Base-by-base conservation (phyloP, 2,329 filamentous ascomycete species). In the Colletotrichum neosansevieriae region DNA sequence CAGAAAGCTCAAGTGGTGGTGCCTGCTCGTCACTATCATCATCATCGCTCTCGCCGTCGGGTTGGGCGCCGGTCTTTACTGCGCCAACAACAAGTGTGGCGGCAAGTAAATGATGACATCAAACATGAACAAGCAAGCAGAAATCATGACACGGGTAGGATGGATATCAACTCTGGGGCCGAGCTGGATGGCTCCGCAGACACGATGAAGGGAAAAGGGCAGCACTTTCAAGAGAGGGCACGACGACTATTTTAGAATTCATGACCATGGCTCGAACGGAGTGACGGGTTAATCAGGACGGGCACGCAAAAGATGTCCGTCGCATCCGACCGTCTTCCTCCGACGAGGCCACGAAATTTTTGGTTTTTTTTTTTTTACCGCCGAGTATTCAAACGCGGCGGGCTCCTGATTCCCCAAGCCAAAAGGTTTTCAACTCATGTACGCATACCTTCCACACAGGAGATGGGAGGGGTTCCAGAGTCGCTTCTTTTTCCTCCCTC, bases 1-100 rank as follows among this genome's bases (percentile, higher is more conserved):
- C 73, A 87, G 92, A 74, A 92, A 89, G 83, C 87, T 93, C 80
- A 95, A 95, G 85, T 94, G 93, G 92, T 94, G 88, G 86, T 93
- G 91, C 76, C 82, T 92, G 70, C 80, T 89, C 70, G 83, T 94
- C 76, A 88, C 90, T 76, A 78, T 88, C 74, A 76, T 90, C 58
- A 84, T 82, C 71, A 80, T 89, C 65, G 84, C 80, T 9, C 76
- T 88, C 38, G 86, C 83, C 62, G 84, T 90, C 70, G 86, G 83
- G 64, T 76, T 89, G 13, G 86, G 85, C 56, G 75, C 89, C 38
- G 40, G 51, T 42, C 63, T 70, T 29, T 68, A 70, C 32, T 29
- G 40, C 17, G 51, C 51, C 21, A 67, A 60, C 29, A 51, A 59
- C 9, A 59, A 59, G 36, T 40, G 29, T 19, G 50, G 50, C 12